These are phyloP conservation scores for Vanilla planifolia DNA, from an alignment of 106 monocot genomes.

Conservation along the genomic window DNA sequence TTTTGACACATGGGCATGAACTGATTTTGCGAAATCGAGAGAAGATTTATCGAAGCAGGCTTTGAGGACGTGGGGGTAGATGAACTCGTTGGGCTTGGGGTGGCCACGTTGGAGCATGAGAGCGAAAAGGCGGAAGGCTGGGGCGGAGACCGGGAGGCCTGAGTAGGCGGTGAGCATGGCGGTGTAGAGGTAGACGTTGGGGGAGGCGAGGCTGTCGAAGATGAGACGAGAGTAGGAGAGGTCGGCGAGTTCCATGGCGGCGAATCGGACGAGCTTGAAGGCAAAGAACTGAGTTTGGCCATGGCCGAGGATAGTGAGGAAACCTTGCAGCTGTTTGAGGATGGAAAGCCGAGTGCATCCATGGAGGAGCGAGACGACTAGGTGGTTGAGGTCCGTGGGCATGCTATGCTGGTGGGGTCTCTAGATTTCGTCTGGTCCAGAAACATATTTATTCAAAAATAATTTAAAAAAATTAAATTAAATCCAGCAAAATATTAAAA, in stretches of 20 bases:
- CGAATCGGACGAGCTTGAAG: conserved; percentile 83
- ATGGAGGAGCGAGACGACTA: conserved; percentile 26
- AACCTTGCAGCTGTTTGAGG: conserved; percentile 73
- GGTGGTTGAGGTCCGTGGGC: conserved; percentile 22
- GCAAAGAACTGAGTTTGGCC: conserved; percentile 51
- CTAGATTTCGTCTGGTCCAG: too few relatives aligned
- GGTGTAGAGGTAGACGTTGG: conserved; percentile 86
- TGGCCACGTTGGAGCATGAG: conserved; percentile 36
- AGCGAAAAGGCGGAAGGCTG: conserved; percentile 39
- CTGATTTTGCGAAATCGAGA: conserved; percentile 17
- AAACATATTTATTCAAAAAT: too few relatives aligned
- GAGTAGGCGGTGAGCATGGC: conserved; percentile 85
- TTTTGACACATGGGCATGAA: conserved; percentile 41
- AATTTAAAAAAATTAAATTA: too few relatives aligned
- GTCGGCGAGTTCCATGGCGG: conserved; percentile 50
- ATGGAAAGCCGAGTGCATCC: conserved; percentile 39
- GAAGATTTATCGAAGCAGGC: conserved; percentile 23
- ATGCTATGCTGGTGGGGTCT: too few relatives aligned
- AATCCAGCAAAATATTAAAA: too few relatives aligned
- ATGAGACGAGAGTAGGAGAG: conserved; percentile 59
- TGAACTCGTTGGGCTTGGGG: conserved; percentile 66
- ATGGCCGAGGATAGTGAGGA: conserved; percentile 50
- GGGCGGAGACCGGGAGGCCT: conserved; percentile 21
- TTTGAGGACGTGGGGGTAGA: conserved; percentile 70
- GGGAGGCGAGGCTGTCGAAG: conserved; percentile 48